These are phyloP conservation scores for Phytophthora cactorum DNA, from an alignment of 352 stramenopile species.

Conservation along the genomic window DNA sequence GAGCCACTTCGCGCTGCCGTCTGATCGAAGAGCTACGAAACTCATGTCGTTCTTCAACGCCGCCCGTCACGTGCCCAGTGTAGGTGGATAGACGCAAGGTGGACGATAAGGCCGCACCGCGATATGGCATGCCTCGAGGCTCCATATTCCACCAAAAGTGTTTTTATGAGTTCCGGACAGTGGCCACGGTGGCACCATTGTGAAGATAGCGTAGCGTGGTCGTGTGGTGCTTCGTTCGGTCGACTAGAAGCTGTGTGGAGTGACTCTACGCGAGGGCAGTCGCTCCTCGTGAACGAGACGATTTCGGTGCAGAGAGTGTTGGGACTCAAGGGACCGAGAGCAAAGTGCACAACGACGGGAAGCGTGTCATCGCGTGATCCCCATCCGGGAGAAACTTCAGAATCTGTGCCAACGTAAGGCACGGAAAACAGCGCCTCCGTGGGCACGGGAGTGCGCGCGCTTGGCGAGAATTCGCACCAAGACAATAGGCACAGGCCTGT, in stretches of 20 bases:
- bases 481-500: background rate
- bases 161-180: constrained; percentile 14
- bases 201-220: constrained; percentile 1
- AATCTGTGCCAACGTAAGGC: constrained; percentile 24
- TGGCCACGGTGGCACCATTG: constrained; percentile 1
- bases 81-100: constrained; percentile 25
- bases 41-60: constrained; percentile 16
- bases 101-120: constrained; percentile 27
- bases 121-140: constrained; percentile 3
- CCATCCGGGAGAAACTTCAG: constrained; percentile 16
- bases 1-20: constrained; percentile 13
- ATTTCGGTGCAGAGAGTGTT: constrained; percentile 30
- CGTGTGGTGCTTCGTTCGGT: too few species aligned
- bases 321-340: background rate
- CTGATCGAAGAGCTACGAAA: constrained; percentile 26
- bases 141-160: constrained; percentile 9
- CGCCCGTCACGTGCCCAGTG: constrained; percentile 21
- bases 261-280: background rate
- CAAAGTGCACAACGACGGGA: constrained; percentile 9
- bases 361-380: constrained; percentile 11
- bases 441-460: background rate
- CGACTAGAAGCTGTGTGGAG: background rate
- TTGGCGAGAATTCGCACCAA: background rate
- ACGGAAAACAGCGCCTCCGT: constrained; percentile 21
- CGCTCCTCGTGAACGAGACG: constrained; percentile 13